phyloP scores from a whole-genome alignment of 1,284 basidiomycete species.

The Ustilago esculenta region DNA sequence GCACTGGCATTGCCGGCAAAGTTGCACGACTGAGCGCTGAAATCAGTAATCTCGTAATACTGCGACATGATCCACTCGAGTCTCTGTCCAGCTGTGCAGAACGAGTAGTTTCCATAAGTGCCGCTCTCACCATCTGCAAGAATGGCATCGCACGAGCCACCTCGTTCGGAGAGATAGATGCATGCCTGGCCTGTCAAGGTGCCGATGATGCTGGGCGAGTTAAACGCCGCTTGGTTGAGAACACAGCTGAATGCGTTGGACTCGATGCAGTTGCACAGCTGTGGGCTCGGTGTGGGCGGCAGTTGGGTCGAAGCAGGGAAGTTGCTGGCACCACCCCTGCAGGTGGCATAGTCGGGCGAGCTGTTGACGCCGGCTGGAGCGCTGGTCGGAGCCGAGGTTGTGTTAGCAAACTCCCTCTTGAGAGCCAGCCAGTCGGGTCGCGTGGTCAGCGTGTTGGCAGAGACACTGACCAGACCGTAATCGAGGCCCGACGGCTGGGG shows the following conservation, averaged over 20 bases:
- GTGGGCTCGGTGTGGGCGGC: slow-evolving; percentile 82
- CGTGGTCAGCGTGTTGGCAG: slow-evolving; percentile 74
- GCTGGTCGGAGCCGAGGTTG: slow-evolving; percentile 73
- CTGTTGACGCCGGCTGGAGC: slow-evolving; percentile 74
- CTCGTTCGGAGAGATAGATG: slow-evolving; percentile 73
- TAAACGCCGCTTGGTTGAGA: slow-evolving; percentile 74
- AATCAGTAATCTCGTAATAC: slow-evolving; percentile 77
- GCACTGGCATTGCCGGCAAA: slow-evolving; percentile 86
- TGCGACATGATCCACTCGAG: slow-evolving; percentile 77
- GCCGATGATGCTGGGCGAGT: slow-evolving; percentile 78
- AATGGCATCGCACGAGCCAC: slow-evolving; percentile 75
- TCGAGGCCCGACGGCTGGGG: slow-evolving; percentile 72
- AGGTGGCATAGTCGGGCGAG: slow-evolving; percentile 73
- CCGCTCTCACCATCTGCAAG: slow-evolving; percentile 78
- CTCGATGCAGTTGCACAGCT: slow-evolving; percentile 81
- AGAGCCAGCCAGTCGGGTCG: slow-evolving; percentile 78
- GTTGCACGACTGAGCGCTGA: slow-evolving; percentile 73
- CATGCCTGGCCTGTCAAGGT: slow-evolving; percentile 77
- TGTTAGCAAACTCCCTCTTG: slow-evolving; percentile 73
- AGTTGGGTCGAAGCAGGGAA: slow-evolving; percentile 77
- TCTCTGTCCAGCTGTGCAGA: slow-evolving; percentile 77
- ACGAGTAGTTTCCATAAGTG: slow-evolving; percentile 78
- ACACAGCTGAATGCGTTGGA: slow-evolving; percentile 75
- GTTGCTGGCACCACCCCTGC: slow-evolving; percentile 73
- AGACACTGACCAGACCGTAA: slow-evolving; percentile 85